Conservation (phyloP, 352 stramenopile genomes). For the Globisporangium lucens region DNA sequence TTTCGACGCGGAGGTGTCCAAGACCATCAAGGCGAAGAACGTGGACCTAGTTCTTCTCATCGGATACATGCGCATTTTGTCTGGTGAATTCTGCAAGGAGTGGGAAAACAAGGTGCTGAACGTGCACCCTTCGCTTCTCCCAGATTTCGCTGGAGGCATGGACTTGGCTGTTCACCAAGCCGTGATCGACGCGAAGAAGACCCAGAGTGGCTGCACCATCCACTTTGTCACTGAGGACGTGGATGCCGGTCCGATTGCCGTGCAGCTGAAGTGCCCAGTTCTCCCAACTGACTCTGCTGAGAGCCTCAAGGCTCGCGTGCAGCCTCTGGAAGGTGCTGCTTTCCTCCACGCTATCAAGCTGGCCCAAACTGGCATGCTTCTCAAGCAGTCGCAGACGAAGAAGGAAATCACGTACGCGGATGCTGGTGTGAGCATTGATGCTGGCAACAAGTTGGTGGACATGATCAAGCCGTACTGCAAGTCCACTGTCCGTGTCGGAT, state of each 20-base stretch:
- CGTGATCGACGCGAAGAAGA: constrained; percentile 96
- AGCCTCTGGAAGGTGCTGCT: constrained; percentile 94
- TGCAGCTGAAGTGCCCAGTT: constrained; percentile 95
- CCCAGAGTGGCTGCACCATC: constrained; percentile 97
- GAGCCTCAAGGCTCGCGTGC: constrained; percentile 96
- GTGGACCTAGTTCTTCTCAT: constrained; percentile 98
- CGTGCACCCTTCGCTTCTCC: constrained; percentile 98
- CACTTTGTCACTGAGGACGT: constrained; percentile 98
- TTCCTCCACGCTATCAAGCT: constrained; percentile 87
- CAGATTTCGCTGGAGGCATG: constrained; percentile 99
- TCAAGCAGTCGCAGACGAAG: constrained; percentile 58
- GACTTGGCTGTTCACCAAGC: constrained; percentile 98
- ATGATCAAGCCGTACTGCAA: constrained; percentile 99
- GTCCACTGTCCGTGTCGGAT: constrained; percentile 93
- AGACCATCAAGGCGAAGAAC: constrained; percentile 89
- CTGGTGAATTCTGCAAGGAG: constrained; percentile 92
- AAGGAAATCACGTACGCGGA: constrained; percentile 96
- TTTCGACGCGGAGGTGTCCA: constrained; percentile 95
- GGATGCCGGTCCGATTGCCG: constrained; percentile 96
- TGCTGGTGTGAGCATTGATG: constrained; percentile 98
- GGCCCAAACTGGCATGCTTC: constrained; percentile 63
- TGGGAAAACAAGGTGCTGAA: constrained; percentile 97
- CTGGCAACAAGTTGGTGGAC: constrained; percentile 94
- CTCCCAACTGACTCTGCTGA: constrained; percentile 91
- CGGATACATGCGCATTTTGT: constrained; percentile 99